phyloP scores from a whole-genome alignment of 31 red algal genomes.

The Odonthalia washingtoniensis region DNA sequence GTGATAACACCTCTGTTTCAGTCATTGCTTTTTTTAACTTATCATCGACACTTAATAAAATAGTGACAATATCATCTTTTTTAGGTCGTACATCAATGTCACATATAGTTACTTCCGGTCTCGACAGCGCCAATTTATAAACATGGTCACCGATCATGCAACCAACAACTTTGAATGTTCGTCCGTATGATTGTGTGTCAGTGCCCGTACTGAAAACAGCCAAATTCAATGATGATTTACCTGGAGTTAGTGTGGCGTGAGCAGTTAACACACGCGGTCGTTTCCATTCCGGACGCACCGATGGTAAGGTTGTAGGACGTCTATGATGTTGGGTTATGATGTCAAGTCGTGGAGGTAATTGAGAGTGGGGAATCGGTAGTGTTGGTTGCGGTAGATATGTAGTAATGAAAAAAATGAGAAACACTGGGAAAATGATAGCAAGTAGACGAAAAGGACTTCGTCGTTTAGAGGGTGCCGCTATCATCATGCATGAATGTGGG shows the following conservation, averaged over 20 bases:
- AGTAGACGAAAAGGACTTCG: neutral
- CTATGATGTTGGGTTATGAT: neutral
- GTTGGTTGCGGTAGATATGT: neutral
- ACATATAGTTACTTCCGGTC: slow-evolving; percentile 42
- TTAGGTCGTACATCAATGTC: slow-evolving; percentile 13
- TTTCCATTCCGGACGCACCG: slow-evolving; percentile 2
- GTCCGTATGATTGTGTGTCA: slow-evolving; percentile 7
- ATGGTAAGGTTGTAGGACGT: neutral
- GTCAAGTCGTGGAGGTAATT: neutral
- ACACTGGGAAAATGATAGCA: neutral
- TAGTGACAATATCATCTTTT: neutral
- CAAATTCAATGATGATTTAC: neutral
- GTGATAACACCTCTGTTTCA: neutral
- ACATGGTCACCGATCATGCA: slow-evolving; percentile 41
- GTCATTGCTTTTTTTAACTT: slow-evolving; percentile 20
- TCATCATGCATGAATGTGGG: too few relatives aligned
- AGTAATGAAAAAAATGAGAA: neutral
- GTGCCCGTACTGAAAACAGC: slow-evolving; percentile 40
- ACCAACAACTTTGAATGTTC: slow-evolving; percentile 45
- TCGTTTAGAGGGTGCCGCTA: too few relatives aligned
- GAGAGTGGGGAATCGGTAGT: neutral
- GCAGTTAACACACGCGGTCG: slow-evolving; percentile 10
- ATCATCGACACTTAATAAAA: slow-evolving; percentile 18
- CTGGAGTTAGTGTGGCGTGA: neutral
- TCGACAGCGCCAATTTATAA: neutral